phyloP scores from a whole-genome alignment of 192 early-diverging fungal species.

The Jimgerdemannia flammicorona region DNA sequence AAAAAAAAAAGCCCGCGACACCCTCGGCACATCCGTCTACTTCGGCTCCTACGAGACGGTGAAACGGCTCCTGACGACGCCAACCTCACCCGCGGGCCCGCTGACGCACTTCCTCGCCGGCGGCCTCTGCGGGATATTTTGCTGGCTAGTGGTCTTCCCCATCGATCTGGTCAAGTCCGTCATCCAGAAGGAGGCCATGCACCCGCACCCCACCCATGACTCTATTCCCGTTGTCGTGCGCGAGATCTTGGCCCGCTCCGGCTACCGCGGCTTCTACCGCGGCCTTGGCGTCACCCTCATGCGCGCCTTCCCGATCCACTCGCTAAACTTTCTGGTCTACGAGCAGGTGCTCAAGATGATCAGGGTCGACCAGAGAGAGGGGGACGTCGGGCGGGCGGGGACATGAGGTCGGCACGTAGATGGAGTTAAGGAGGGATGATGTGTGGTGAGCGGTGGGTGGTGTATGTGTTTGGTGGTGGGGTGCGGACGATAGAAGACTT shows the following conservation, averaged over 20 bases:
- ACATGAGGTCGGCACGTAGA: not conserved
- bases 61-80: conserved; percentile 43
- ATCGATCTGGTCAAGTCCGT: conserved; percentile 73
- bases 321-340: conserved; percentile 79
- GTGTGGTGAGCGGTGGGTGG: not conserved
- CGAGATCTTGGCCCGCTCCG: conserved; percentile 49
- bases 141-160: conserved; percentile 77
- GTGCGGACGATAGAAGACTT: not conserved
- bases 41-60: conserved; percentile 67
- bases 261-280: conserved; percentile 62
- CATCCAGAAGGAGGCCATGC: conserved; percentile 69
- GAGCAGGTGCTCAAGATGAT: conserved; percentile 45
- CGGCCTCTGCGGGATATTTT: conserved; percentile 71
- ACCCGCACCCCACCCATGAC: conserved; percentile 23
- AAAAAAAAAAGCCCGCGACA: conserved; percentile 52
- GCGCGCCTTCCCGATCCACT: conserved; percentile 76
- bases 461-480: not conserved
- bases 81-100: conserved; percentile 45
- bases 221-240: conserved; percentile 41
- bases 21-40: conserved; percentile 68
- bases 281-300: conserved; percentile 72
- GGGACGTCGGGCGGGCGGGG: not conserved
- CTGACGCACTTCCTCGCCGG: conserved; percentile 75
- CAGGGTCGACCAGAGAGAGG: not conserved
- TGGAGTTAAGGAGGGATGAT: not conserved